Evolutionary conservation across 352 stramenopile genomes (phyloP), one percentile per base, ranked within the genome.

Genomic region (Aphanomyces stellatus): DNA sequence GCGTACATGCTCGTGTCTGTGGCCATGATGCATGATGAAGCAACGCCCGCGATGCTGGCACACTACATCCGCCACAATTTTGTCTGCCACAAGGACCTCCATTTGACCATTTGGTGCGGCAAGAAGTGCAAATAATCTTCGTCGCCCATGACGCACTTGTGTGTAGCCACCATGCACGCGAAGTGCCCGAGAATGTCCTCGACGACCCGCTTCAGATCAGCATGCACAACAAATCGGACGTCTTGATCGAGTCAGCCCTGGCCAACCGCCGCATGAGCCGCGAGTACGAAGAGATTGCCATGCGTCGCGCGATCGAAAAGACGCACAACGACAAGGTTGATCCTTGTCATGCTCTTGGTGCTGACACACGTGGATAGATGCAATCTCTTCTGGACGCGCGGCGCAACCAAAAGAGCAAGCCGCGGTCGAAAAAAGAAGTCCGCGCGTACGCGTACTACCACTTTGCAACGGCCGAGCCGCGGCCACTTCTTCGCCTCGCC

Each of bases 31-130:
- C 78, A 81, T 33, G 65, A 74, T 17, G 72, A 69, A 46, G 87
- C 61, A 48, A 91, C 85, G 0, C 78, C 82, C 4, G 72, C 77
- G 49, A 76, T 93, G 41, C 57, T 93, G 25, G 53, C 70, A 6
- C 79, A 90, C 53, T 91, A 90, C 49, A 61, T 93, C 30, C 69
- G 79, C 60, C 81, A 91, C 40, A 93, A 93, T 48, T 91, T 91
- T 55, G 72, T 75, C 61, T 73, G 89, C 41, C 27, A 65, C 8
- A 40, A 46, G 19, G 73, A 22, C 72, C 74, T 10, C 56, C 73
- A n/a, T 37, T 59, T 25, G 27, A 25, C 24, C 22, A 17, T 67
- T 5, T 22, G 60, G 60, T 65, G 37, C 10, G 31, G 0, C 15
- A n/a, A 15, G 15, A 2, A 2, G 3, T 15, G 2, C 19, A 57